Percentiles rank a stretch among this genome's conserved stretches.
Conservation (phyloP, 1,284 basidiomycete genomes). For the Rhodotorula sp. region DNA sequence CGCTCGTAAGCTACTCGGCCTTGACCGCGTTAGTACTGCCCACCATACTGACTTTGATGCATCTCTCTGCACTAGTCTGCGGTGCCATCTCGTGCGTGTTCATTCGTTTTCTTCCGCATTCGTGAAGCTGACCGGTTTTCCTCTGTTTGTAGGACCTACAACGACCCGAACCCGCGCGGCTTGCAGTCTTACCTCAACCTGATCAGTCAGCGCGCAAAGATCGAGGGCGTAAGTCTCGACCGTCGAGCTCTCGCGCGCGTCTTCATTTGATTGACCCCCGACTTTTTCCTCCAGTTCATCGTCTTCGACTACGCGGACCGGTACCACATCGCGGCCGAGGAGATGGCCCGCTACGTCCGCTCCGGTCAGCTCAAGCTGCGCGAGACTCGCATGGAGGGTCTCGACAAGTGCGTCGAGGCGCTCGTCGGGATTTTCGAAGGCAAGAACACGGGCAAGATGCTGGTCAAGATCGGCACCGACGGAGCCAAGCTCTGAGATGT, state of each 20-base stretch:
- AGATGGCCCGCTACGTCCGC: constrained; percentile 58
- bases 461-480: constrained; percentile 33
- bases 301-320: constrained; percentile 61
- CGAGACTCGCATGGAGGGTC: constrained; percentile 52
- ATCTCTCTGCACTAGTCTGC: constrained; percentile 50
- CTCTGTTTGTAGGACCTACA: constrained; percentile 36
- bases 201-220: constrained; percentile 70
- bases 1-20: constrained; percentile 48
- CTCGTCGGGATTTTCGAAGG: constrained; percentile 40
- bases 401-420: constrained; percentile 38
- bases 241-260: too few species aligned
- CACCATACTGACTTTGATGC: too few species aligned
- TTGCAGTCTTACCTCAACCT: constrained; percentile 56
- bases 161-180: constrained; percentile 47
- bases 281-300: constrained; percentile 58
- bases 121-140: neutral
- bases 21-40: too few species aligned
- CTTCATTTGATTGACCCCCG: neutral
- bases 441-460: constrained; percentile 42
- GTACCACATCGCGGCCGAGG: constrained; percentile 50
- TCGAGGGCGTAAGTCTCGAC: constrained; percentile 59
- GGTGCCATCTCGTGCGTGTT: constrained; percentile 62
- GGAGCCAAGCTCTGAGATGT: constrained; percentile 22
- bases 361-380: constrained; percentile 75
- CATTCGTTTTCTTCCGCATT: neutral